Evolutionary conservation across 192 early-diverging fungal species (phyloP), one percentile per base, ranked within the genome.

Genomic region (Coemansia sp.): DNA sequence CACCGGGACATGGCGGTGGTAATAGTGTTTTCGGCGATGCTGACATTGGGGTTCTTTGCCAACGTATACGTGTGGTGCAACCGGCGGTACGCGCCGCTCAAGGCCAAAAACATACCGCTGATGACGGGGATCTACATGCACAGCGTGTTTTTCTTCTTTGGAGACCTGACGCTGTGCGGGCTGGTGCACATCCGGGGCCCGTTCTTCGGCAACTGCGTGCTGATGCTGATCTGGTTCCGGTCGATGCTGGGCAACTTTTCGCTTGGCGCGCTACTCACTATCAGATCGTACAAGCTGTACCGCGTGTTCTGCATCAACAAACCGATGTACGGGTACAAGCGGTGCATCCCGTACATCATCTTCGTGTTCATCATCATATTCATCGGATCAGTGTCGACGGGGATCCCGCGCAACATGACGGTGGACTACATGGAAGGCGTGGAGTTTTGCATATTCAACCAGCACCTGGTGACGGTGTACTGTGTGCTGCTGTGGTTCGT

Each of bases 51-150:
- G 3, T 34, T 82, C n/a, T 50, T 62, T 13, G 80, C 74, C 34
- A 76, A 65, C 35, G 49, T 71, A 19, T 82, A 76, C 71, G 67
- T 71, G 32, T 74, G 74, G 69, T 45, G 32, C 35, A 73, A 82
- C 63, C 65, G 80, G 36, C 65, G 65, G 62, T 82, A 82, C 49
- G 68, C 80, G 38, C 80, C 80, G n/a, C 71, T 82, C 52, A 82
- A 82, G 29, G 80, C 80, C 25, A 82, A 82, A 61, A 82, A 82
- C 53, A 82, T 82, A 33, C 74, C 74, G 23, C 73, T 82, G 17
- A 82, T 82, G 80, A 74, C 65, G 5, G 71, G 71, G 9, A 74
- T 76, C 5, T 71, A 71, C 53, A 25, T 82, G 15, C 71, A 73
- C 48, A 69, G 74, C 61, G 65, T 82, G 25, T 82, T 76, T 58